Evolutionary conservation across 1,284 basidiomycete species (phyloP).

Genomic region (Takashimella tepidaria): DNA sequence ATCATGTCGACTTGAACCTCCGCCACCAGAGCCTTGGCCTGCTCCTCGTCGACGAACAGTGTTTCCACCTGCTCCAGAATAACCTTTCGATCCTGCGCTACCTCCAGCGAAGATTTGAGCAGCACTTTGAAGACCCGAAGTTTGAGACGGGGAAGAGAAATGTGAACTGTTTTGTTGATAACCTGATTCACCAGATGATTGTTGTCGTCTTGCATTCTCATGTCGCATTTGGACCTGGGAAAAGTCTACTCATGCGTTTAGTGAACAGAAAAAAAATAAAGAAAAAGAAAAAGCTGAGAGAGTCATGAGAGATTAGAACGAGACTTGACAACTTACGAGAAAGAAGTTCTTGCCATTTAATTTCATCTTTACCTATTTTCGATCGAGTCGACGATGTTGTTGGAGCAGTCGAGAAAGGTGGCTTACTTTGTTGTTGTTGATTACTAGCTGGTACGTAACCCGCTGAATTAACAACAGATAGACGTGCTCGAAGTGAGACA

Average conservation of each 20-base stretch:
- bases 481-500: conserved; percentile 84
- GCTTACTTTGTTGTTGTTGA: conserved; percentile 12
- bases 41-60: background rate
- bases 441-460: conserved; percentile 74
- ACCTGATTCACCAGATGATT: conserved; percentile 29
- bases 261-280: background rate
- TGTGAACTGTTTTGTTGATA: conserved; percentile 26
- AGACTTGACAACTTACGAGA: conserved; percentile 52
- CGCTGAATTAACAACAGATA: conserved; percentile 90
- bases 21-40: background rate
- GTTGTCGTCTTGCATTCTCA: conserved; percentile 71
- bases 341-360: conserved; percentile 89
- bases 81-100: conserved; percentile 1
- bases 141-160: conserved; percentile 38
- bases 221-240: conserved; percentile 75
- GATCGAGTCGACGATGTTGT: conserved; percentile 51
- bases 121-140: conserved; percentile 9
- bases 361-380: conserved; percentile 73
- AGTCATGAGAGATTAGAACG: background rate
- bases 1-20: conserved; percentile 2
- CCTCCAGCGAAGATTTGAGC: conserved; percentile 12
- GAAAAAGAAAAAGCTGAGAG: background rate
- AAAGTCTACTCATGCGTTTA: conserved; percentile 59
- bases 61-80: background rate
- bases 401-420: background rate